Evolutionary conservation across 164 flowering plant species (phyloP).

Genomic region (Annona squamosa): DNA sequence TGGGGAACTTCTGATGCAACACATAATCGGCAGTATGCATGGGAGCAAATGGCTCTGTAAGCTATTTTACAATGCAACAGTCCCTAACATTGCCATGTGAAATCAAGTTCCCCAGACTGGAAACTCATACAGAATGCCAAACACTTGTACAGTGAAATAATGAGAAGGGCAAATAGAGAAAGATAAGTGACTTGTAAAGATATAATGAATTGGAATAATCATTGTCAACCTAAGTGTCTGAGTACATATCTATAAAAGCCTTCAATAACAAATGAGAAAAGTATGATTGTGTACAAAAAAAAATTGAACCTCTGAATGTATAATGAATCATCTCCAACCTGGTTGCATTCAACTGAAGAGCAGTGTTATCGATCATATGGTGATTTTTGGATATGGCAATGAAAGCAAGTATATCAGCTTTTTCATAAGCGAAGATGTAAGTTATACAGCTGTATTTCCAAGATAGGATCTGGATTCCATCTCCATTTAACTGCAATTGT

Average conservation of each 20-base stretch:
- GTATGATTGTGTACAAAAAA: background rate
- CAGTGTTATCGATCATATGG: background rate
- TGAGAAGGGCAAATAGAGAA: background rate
- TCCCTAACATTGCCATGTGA: too few species aligned
- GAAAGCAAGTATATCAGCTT: slow-evolving; percentile 1
- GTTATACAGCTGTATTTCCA: background rate
- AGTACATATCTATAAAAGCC: background rate
- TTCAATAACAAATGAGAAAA: background rate
- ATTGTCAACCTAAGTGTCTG: too few species aligned
- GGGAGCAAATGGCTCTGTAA: too few species aligned
- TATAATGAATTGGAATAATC: too few species aligned
- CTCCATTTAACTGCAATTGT: background rate
- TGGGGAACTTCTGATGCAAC: too few species aligned
- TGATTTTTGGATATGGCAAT: background rate
- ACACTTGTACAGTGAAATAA: too few species aligned
- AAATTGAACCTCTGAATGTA: background rate
- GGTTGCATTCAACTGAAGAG: slow-evolving; percentile 8
- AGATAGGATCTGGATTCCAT: background rate
- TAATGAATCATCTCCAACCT: background rate
- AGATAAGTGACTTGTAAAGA: background rate
- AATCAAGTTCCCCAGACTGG: too few species aligned
- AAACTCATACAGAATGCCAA: too few species aligned
- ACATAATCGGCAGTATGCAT: too few species aligned
- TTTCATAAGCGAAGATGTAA: slow-evolving; percentile 1
- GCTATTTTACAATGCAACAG: too few species aligned